Percentiles rank a stretch among this genome's conserved stretches.
Conservation (phyloP, 768 basidiomycete genomes). For the Paxillus ammoniavirescens region DNA sequence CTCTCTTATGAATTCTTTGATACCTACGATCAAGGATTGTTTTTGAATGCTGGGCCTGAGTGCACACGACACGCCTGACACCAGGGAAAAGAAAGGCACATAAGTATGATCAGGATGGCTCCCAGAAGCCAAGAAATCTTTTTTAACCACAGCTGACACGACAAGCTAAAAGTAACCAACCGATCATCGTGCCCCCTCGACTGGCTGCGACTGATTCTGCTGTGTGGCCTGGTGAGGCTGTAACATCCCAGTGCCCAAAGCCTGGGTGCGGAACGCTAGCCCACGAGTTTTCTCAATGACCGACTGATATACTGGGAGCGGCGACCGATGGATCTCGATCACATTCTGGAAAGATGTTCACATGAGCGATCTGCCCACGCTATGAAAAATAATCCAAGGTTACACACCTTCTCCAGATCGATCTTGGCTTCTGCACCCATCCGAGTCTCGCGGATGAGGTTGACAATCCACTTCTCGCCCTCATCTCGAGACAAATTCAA, state of each 20-base stretch:
- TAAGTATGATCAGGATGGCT: background rate
- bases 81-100: background rate
- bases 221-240: conserved; percentile 32
- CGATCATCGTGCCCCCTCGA: conserved; percentile 27
- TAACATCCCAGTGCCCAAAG: conserved; percentile 75
- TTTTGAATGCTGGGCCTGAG: no score
- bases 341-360: conserved; percentile 67
- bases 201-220: conserved; percentile 30
- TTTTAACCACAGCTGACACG: conserved; percentile 9
- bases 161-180: background rate
- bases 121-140: background rate
- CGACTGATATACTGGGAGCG: conserved; percentile 87
- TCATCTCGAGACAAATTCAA: conserved; percentile 93
- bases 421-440: conserved; percentile 98
- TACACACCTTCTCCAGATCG: conserved; percentile 84
- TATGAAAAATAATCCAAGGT: background rate
- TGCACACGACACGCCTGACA: background rate
- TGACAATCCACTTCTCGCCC: conserved; percentile 99
- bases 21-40: no score
- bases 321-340: conserved; percentile 90
- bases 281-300: conserved; percentile 96
- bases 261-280: conserved; percentile 87
- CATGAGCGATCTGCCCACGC: conserved; percentile 1
- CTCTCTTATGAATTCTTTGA: no score
- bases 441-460: conserved; percentile 95